Percentiles rank a stretch among this genome's conserved stretches.
These are phyloP conservation scores for Podaxis rugospora DNA, from an alignment of 768 basidiomycete species.

Conservation along the genomic window DNA sequence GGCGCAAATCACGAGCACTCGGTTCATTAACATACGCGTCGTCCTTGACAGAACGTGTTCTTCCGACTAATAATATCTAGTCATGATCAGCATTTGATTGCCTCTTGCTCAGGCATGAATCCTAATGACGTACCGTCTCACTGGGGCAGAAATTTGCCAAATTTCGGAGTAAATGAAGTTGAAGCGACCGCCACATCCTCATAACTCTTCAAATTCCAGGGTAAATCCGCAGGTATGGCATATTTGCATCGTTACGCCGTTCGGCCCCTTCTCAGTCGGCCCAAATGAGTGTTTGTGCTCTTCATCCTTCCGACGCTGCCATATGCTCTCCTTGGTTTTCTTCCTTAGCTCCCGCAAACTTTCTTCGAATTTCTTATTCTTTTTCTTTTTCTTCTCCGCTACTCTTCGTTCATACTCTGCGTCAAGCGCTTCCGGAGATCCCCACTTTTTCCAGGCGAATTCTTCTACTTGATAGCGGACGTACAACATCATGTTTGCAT, in stretches of 20 bases:
- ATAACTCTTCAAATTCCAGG: slow-evolving; percentile 73
- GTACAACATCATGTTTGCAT: slow-evolving; percentile 99
- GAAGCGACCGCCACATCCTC: slow-evolving; percentile 35
- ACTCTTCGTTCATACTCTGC: slow-evolving; percentile 78
- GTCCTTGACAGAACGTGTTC: background rate
- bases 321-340: slow-evolving; percentile 84
- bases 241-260: slow-evolving; percentile 62
- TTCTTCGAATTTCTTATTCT: slow-evolving; percentile 94
- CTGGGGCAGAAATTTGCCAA: background rate
- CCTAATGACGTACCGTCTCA: background rate
- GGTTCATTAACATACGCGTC: background rate
- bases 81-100: background rate
- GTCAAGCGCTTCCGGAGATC: slow-evolving; percentile 86
- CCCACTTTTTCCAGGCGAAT: slow-evolving; percentile 99
- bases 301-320: slow-evolving; percentile 81
- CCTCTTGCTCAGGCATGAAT: background rate
- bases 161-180: background rate
- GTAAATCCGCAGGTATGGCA: slow-evolving; percentile 92
- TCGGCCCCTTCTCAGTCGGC: slow-evolving; percentile 43
- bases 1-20: background rate
- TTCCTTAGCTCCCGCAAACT: slow-evolving; percentile 78
- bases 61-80: background rate
- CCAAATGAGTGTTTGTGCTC: slow-evolving; percentile 89
- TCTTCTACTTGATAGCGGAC: slow-evolving; percentile 91
- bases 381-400: slow-evolving; percentile 82